Base-by-base conservation (phyloP, 2,329 filamentous ascomycete species). In the Thielaviopsis musarum region DNA sequence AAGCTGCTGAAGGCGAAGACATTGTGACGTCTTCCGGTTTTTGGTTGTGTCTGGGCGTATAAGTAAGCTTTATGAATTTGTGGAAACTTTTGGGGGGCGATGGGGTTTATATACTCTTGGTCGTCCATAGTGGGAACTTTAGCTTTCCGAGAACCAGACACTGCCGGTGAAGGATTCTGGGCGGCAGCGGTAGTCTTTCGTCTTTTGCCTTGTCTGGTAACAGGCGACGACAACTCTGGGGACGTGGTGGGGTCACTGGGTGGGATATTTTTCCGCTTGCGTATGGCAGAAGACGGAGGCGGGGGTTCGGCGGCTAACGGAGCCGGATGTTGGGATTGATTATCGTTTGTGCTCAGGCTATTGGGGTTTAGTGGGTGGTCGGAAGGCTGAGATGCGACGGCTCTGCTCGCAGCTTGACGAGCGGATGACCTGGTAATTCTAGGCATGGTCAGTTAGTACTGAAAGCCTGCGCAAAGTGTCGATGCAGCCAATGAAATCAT, bases 401-500 rank as follows among this genome's bases (percentile, higher is more conserved):
- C 74, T 69, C 76, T 76, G 69, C 73, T 81, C 70, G 88, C 86
- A 76, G 88, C 88, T 81, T 88, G 84, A 78, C 90, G 90, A 77
- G 91, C 87, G 73, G 91, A 86, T 69, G 91, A 93, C 78, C 91
- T 89, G 79, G 91, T 96, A 69, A 93, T 84, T 88, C 91, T 96
- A 81, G 84, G 77, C 60, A 62, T 62, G 54, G 59, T 61, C 59
- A 61, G 59, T 56, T n/a, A 41, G 56, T 28, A 56, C 54, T 34
- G 54, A 41, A 17, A 22, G 26, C 45, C 45, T 49, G 45, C 19
- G 45, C 45, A 49, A 21, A 49, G 9, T 49, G n/a, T 49, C 45
- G 45, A 49, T 49, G 45, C 45, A 49, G 45, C 45, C 45, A 49
- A 49, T 49, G 45, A 49, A 49, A 49, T 49, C 45, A 49, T 49